phyloP scores from a whole-genome alignment of 345 rosid species.

The Adansonia digitata region DNA sequence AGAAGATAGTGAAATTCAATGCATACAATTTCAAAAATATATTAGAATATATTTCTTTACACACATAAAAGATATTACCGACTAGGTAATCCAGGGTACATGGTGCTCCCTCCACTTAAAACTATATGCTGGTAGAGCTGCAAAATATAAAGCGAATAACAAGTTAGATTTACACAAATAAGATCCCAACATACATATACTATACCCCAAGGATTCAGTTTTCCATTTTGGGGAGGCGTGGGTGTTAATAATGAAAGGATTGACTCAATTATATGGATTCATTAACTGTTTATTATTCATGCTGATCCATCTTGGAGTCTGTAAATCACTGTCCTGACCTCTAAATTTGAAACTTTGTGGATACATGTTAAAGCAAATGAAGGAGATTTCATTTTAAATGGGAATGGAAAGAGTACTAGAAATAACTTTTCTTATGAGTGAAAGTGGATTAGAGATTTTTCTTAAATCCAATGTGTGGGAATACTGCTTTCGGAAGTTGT shows the following conservation, averaged over 20 bases:
- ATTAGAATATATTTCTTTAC: neutral
- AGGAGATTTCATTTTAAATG: neutral
- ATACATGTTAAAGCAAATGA: neutral
- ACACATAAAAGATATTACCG: conserved; percentile 43
- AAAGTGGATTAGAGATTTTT: neutral
- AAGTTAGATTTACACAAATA: conserved; percentile 6
- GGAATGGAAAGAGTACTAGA: neutral
- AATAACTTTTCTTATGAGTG: neutral
- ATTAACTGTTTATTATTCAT: neutral
- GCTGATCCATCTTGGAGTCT: neutral
- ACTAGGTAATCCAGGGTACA: conserved; percentile 99
- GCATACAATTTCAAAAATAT: neutral
- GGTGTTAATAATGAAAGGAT: neutral
- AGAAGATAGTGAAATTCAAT: neutral
- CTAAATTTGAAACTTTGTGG: neutral
- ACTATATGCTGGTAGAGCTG: conserved; percentile 98
- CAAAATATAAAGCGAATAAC: conserved; percentile 20
- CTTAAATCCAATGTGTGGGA: neutral
- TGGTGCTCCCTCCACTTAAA: conserved; percentile 98
- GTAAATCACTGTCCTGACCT: neutral
- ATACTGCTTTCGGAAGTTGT: neutral
- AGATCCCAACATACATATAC: neutral
- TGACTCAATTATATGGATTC: neutral
- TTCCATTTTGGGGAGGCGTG: neutral
- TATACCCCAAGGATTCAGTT: neutral